Percentiles rank a stretch among this genome's conserved stretches.
Evolutionary conservation across 2,329 filamentous ascomycete genomes (phyloP).

Genomic region (Venturia pyrina): DNA sequence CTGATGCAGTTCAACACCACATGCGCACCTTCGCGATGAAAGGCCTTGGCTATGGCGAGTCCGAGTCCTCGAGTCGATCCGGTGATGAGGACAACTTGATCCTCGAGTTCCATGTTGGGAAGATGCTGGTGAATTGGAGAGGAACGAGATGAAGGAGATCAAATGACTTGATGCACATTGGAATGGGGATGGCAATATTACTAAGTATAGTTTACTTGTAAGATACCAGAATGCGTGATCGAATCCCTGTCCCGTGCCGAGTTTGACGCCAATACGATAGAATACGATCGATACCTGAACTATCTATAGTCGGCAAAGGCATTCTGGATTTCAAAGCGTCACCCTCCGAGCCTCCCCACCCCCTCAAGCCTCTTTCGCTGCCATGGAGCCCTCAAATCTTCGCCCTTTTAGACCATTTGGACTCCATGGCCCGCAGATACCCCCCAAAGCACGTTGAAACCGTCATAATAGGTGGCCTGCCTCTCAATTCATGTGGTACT

Average conservation of each 20-base stretch:
- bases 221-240: too few relatives aligned
- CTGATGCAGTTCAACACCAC: background rate
- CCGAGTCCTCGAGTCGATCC: background rate
- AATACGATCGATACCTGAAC: too few relatives aligned
- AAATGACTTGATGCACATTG: background rate
- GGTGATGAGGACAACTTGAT: background rate
- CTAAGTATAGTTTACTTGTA: too few relatives aligned
- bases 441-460: constrained; percentile 15
- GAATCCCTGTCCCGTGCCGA: background rate
- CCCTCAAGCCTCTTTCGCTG: background rate
- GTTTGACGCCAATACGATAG: too few relatives aligned
- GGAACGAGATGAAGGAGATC: too few relatives aligned
- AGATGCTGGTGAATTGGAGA: too few relatives aligned
- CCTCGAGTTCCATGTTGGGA: background rate
- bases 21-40: background rate
- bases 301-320: background rate
- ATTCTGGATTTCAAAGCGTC: constrained; percentile 1
- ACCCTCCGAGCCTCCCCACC: background rate
- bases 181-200: too few relatives aligned
- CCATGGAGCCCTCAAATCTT: background rate
- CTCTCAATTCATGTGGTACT: background rate
- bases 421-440: constrained; percentile 7
- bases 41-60: background rate
- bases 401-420: background rate
- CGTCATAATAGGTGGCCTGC: constrained; percentile 15